A percentile compares a stretch with the other conserved stretches of the same genome.
Conservation (phyloP, 495 filamentous ascomycete genomes). For the Talaromyces stipitatus region DNA sequence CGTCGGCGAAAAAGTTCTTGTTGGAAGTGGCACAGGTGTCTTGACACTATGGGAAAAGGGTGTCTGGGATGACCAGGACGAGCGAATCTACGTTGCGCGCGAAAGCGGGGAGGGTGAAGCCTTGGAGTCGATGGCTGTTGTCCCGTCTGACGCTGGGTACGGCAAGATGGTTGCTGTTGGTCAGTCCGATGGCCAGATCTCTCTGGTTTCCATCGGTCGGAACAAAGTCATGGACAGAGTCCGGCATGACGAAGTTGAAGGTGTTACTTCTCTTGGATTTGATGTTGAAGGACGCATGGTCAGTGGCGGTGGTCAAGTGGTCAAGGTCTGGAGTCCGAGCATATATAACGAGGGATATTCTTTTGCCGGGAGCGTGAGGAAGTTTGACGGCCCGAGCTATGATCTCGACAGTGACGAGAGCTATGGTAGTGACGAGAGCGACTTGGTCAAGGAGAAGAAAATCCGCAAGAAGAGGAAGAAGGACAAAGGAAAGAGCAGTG, state of each 20-base stretch:
- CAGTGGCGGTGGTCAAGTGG: conserved; percentile 68
- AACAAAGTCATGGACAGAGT: conserved; percentile 55
- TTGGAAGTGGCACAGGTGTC: conserved; percentile 72
- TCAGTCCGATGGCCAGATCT: conserved; percentile 60
- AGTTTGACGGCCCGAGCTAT: conserved; percentile 35
- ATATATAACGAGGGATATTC: conserved; percentile 20
- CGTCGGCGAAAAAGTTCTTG: conserved; percentile 67
- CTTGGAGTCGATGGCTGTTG: conserved; percentile 59
- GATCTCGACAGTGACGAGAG: conserved; percentile 26
- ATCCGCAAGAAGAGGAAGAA: conserved; percentile 52
- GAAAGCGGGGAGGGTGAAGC: conserved; percentile 53
- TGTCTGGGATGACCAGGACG: conserved; percentile 89
- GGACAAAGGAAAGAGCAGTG: conserved; percentile 45
- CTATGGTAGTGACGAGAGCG: conserved; percentile 39
- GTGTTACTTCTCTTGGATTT: conserved; percentile 69
- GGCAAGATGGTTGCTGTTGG: conserved; percentile 68
- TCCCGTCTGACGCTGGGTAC: conserved; percentile 57
- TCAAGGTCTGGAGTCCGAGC: conserved; percentile 79
- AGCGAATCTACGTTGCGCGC: conserved; percentile 66
- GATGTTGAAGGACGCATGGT: conserved; percentile 80
- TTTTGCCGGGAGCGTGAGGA: conserved; percentile 13
- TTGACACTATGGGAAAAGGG: conserved; percentile 91
- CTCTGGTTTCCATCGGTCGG: conserved; percentile 46
- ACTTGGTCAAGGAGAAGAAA: conserved; percentile 28
- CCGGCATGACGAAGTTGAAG: conserved; percentile 76